phyloP scores from a whole-genome alignment of 2,329 filamentous ascomycete genomes.

The Passalora sequoiae region DNA sequence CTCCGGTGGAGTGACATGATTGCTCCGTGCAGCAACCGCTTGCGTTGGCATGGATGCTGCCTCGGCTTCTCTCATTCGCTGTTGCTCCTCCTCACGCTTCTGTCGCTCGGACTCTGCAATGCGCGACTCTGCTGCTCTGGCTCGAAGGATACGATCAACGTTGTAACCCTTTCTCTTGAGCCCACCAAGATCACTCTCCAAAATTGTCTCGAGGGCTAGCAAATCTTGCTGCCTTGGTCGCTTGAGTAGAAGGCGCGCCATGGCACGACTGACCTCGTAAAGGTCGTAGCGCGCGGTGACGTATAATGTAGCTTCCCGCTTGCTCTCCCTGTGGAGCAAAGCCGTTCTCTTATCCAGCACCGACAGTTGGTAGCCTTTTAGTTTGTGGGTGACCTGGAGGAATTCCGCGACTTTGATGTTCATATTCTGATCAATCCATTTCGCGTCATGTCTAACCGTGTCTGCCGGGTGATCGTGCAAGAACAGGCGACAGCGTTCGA shows the following conservation, averaged over 20 bases:
- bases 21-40: constrained; percentile 13
- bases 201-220: constrained; percentile 82
- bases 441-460: constrained; percentile 76
- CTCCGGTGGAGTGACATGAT: constrained; percentile 1
- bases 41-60: constrained; percentile 13
- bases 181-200: constrained; percentile 77
- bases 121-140: constrained; percentile 79
- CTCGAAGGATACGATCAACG: constrained; percentile 85
- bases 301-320: constrained; percentile 62
- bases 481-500: constrained; percentile 86
- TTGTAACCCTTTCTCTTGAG: constrained; percentile 89
- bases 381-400: constrained; percentile 70
- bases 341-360: constrained; percentile 72
- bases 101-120: constrained; percentile 79
- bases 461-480: constrained; percentile 76
- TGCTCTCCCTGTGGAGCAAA: constrained; percentile 54
- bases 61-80: constrained; percentile 40
- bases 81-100: constrained; percentile 56
- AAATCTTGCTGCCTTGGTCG: constrained; percentile 84
- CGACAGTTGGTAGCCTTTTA: constrained; percentile 63
- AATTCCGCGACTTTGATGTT: constrained; percentile 71
- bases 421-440: constrained; percentile 86
- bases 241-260: constrained; percentile 74
- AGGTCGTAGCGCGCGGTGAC: constrained; percentile 73
- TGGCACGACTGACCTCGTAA: constrained; percentile 85